These are phyloP conservation scores for Paramecium bursaria DNA, from an alignment of 73 alveolate genomes.

Conservation along the genomic window DNA sequence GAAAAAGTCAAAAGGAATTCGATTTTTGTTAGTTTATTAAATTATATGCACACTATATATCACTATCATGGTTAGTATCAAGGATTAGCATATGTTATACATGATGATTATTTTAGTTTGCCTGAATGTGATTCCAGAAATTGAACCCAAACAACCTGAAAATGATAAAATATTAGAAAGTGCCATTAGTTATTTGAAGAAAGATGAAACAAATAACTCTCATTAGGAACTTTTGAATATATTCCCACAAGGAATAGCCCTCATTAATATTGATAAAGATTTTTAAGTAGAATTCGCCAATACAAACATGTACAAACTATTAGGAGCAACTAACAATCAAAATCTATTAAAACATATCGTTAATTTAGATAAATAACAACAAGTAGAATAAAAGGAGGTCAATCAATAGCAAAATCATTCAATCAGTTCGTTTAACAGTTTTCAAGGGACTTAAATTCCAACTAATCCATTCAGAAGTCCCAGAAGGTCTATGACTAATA, in stretches of 20 bases:
- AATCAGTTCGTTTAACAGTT: slow-evolving; percentile 40
- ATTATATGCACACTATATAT: too few relatives aligned
- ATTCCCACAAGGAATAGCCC: slow-evolving; percentile 40
- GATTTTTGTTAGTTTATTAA: too few relatives aligned
- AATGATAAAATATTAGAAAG: too few relatives aligned
- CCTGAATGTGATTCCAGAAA: too few relatives aligned
- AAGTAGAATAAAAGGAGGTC: not conserved
- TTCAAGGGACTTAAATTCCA: slow-evolving; percentile 23
- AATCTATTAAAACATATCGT: not conserved
- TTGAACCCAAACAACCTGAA: too few relatives aligned
- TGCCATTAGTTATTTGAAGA: too few relatives aligned
- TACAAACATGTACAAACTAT: slow-evolving; percentile 18
- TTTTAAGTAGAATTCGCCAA: slow-evolving; percentile 7
- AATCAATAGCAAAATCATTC: slow-evolving; percentile 12
- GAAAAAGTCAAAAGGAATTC: too few relatives aligned
- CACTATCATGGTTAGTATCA: too few relatives aligned
- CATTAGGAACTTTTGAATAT: slow-evolving; percentile 18
- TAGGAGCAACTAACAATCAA: not conserved
- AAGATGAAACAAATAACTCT: too few relatives aligned
- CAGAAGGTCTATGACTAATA: slow-evolving; percentile 3
- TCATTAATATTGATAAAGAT: not conserved
- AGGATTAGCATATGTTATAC: too few relatives aligned
- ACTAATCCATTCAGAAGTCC: not conserved
- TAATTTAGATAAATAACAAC: not conserved
- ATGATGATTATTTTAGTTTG: too few relatives aligned